Percentiles rank a stretch among this genome's conserved stretches.
These are phyloP conservation scores for Plasmodium ovale DNA, from an alignment of 169 alveolate genomes.

Conservation along the genomic window DNA sequence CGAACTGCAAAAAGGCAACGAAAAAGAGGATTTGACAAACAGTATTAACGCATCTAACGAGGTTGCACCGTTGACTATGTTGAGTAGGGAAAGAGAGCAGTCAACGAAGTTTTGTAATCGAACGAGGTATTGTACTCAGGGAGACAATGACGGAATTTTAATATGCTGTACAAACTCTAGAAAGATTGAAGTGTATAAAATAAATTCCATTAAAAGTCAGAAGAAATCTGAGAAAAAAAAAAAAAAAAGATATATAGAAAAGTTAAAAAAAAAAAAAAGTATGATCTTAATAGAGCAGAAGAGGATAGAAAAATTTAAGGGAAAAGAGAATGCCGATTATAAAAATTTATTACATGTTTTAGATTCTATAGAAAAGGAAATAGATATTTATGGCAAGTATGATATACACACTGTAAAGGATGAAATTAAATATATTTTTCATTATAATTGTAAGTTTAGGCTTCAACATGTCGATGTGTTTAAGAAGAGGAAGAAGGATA, in stretches of 20 bases:
- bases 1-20: not conserved
- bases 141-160: constrained; percentile 58
- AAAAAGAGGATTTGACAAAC: not conserved
- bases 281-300: constrained; percentile 21
- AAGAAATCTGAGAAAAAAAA: constrained; percentile 70
- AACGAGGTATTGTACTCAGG: constrained; percentile 47
- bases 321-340: constrained; percentile 40
- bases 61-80: too few species aligned
- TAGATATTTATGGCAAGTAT: constrained; percentile 29
- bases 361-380: constrained; percentile 34
- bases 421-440: constrained; percentile 68
- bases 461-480: constrained; percentile 57
- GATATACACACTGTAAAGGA: constrained; percentile 71
- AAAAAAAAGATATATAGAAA: constrained; percentile 72
- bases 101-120: constrained; percentile 33
- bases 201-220: constrained; percentile 72
- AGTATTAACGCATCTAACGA: constrained; percentile 17
- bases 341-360: constrained; percentile 12
- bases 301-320: constrained; percentile 62
- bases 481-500: constrained; percentile 48
- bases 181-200: constrained; percentile 67
- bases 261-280: constrained; percentile 64
- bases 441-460: constrained; percentile 54
- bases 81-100: too few species aligned
- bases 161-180: constrained; percentile 62